Evolutionary conservation across 2,329 filamentous ascomycete species (phyloP), one percentile per base, ranked within the genome.

Genomic region (Aspergillus viridinutans): DNA sequence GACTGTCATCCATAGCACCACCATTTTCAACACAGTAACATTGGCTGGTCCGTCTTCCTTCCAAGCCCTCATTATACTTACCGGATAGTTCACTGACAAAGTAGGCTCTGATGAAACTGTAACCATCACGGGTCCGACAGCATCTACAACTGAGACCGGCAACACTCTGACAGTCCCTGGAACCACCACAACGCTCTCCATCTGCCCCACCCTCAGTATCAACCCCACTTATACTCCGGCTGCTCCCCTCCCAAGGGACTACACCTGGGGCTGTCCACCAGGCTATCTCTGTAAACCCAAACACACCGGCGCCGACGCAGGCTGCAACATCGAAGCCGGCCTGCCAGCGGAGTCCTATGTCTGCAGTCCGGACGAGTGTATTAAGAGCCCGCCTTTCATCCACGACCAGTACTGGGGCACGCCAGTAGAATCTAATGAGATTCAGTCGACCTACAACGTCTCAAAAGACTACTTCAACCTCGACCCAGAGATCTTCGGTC

Each of bases 381-480:
- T 73, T 3, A 64, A 67, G 5, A 60, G 62, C 17, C 69, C 73
- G 3, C 57, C 64, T 1, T 64, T 70, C 45, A 62, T 64, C 12
- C 57, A 63, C 4, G 56, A 67, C 21, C 66, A 69, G 43, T 61
- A 56, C 51, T 72, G 69, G 68, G 63, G 64, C 26, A 32, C 47
- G 3, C 60, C 65, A 1, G 64, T 64, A 4, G 55, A 55, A 0
- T 63, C 66, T 14, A 56, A 67, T 21, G 26, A 64, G 35, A 54
- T 64, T 3, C 57, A 57, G 5, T 40, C 49, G 1, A 21, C 20
- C n/a, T 85, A 80, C 60, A 80, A 81, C 1, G 76, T 80, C 1
- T 76, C 74, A 0, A 67, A 77, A 0, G 83, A 80, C 4, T 89
- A 88, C 69, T 89, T 86, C 74, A 81, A 88, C 59, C 77, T 89